Evolutionary conservation across 2,329 filamentous ascomycete species (phyloP).

Genomic region (Cadophora malorum): DNA sequence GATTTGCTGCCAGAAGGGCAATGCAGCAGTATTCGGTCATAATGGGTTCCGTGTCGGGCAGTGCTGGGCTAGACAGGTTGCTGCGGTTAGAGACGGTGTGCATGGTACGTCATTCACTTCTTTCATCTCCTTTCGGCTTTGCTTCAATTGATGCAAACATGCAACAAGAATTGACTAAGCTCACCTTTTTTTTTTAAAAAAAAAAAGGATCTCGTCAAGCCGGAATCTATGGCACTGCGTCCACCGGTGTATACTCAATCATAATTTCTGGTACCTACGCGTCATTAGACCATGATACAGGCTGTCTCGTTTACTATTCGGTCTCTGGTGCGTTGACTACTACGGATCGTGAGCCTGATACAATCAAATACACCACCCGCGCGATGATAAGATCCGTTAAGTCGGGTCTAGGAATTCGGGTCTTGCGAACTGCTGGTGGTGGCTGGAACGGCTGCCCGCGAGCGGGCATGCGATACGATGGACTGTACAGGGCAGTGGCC

Average conservation of each 20-base stretch:
- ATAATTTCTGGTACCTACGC: not conserved
- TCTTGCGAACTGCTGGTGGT: not conserved
- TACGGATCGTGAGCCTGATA: not conserved
- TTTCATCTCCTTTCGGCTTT: no score
- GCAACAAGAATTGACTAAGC: no score
- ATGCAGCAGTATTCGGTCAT: constrained; percentile 5
- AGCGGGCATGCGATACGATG: constrained; percentile 13
- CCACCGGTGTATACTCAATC: constrained; percentile 4
- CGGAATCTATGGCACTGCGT: constrained; percentile 1
- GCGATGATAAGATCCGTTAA: not conserved
- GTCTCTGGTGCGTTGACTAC: not conserved
- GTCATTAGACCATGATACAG: not conserved
- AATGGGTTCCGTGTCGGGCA: constrained; percentile 1
- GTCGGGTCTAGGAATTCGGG: not conserved
- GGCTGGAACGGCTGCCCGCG: not conserved
- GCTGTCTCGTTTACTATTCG: not conserved
- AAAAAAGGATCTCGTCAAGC: not conserved
- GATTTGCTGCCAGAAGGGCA: not conserved
- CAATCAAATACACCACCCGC: not conserved
- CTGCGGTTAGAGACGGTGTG: constrained; percentile 14
- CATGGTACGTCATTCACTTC: constrained; percentile 2
- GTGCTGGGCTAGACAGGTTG: constrained; percentile 12
- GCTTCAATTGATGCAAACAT: no score
- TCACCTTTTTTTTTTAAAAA: no score
- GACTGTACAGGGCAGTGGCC: not conserved